Percentiles rank a stretch among this genome's conserved stretches.
Conservation (phyloP, 2,329 filamentous ascomycete species). For the Davidsoniella australis region DNA sequence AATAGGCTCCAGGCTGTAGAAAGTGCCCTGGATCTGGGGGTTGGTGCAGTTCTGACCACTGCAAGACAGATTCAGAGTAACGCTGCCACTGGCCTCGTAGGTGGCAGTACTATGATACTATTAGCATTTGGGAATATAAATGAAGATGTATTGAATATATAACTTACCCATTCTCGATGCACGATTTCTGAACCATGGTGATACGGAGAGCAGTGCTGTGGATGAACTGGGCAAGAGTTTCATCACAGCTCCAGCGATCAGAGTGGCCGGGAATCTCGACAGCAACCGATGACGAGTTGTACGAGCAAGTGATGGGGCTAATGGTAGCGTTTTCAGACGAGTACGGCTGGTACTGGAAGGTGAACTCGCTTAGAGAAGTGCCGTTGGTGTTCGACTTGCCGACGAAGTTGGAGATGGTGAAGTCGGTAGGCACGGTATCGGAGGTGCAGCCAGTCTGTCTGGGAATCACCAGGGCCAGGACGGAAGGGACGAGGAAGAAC, state of each 20-base stretch:
- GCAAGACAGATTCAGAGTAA: slow-evolving; percentile 12
- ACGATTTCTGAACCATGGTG: slow-evolving; percentile 29
- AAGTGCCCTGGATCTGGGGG: slow-evolving; percentile 3
- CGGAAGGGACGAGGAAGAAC: slow-evolving; percentile 12
- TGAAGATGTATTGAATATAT: not conserved
- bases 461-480: slow-evolving; percentile 3
- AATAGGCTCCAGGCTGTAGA: slow-evolving; percentile 6
- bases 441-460: slow-evolving; percentile 10
- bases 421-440: slow-evolving; percentile 24
- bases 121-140: not conserved
- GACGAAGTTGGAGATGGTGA: slow-evolving; percentile 23
- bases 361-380: slow-evolving; percentile 22
- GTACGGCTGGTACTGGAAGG: slow-evolving; percentile 21
- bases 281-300: slow-evolving; percentile 26
- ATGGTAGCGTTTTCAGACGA: slow-evolving; percentile 18
- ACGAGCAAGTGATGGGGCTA: slow-evolving; percentile 26
- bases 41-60: not conserved
- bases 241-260: slow-evolving; percentile 27
- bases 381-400: slow-evolving; percentile 21
- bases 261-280: slow-evolving; percentile 18
- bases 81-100: slow-evolving; percentile 14
- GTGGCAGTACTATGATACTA: slow-evolving; percentile 7
- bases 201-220: slow-evolving; percentile 21
- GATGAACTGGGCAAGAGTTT: slow-evolving; percentile 26
- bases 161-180: slow-evolving; percentile 23